phyloP scores from a whole-genome alignment of 805 yeast species.

The Ogataea trehaloabstinens region DNA sequence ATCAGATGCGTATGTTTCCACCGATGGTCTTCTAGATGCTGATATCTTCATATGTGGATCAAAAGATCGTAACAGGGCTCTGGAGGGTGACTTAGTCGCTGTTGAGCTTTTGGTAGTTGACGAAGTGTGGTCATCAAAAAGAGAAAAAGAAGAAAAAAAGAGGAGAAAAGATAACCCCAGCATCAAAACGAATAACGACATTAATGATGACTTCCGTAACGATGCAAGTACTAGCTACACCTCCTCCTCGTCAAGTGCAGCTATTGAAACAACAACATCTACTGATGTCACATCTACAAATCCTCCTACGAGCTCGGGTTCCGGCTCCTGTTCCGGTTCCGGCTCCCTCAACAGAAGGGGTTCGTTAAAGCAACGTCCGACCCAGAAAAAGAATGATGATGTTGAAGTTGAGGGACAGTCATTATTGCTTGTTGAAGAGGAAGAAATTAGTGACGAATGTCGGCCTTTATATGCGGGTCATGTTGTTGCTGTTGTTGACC shows the following conservation, averaged over 20 bases:
- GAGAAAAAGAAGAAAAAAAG: conserved; percentile 96
- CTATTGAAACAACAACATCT: conserved; percentile 29
- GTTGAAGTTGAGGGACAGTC: conserved; percentile 99
- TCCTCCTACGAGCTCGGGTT: conserved; percentile 3
- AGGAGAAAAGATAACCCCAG: conserved; percentile 52
- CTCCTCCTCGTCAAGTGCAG: conserved; percentile 23
- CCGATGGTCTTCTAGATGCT: conserved; percentile 93
- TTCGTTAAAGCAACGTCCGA: conserved; percentile 90
- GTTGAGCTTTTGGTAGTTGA: conserved; percentile 92
- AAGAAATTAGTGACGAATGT: conserved; percentile 87
- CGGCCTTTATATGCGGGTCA: conserved; percentile 97
- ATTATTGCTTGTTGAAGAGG: conserved; percentile 86
- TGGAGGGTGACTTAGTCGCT: conserved; percentile 96
- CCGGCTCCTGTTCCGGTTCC: conserved; percentile 22
- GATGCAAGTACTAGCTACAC: conserved; percentile 65
- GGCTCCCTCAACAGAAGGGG: conserved; percentile 69
- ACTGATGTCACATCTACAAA: conserved; percentile 28
- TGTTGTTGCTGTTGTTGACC: conserved; percentile 95
- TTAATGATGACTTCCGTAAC: conserved; percentile 71
- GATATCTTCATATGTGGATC: conserved; percentile 98
- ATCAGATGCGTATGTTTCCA: conserved; percentile 97
- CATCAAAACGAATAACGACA: conserved; percentile 33
- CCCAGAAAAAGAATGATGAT: conserved; percentile 96
- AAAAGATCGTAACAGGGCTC: conserved; percentile 94
- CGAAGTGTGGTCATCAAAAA: conserved; percentile 95